Evolutionary conservation across 1,284 basidiomycete species (phyloP), one percentile per base, ranked within the genome.

Genomic region (Moesziomyces antarcticus): DNA sequence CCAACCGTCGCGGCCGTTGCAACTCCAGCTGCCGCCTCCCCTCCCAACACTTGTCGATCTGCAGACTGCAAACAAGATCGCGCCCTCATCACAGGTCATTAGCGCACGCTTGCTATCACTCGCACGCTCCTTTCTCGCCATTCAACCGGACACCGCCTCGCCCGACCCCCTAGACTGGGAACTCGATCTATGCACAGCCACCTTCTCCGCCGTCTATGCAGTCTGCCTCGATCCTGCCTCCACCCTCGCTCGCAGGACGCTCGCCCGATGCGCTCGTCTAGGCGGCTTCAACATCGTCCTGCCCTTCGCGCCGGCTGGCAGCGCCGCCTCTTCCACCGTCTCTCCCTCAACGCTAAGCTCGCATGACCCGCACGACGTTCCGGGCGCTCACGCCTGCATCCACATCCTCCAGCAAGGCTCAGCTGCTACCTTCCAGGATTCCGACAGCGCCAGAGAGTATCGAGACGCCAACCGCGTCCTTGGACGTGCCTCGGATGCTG

Each of bases 371-470:
- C 62, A 70, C 14, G 69, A 76, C 46, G 50, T 56, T 1, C 71
- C 77, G 10, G 71, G 73, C 9, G 80, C 81, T 11, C 65, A 79
- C 14, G 70, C 81, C 11, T 77, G 77, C 42, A 67, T 82, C 53
- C 73, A 80, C 40, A 56, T 82, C 24, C 62, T 82, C 21, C 75
- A 82, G 58, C 67, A 70, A 27, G 81, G 80, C 44, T 54, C 75
- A 3, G 46, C 63, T 16, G 59, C 65, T 22, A 75, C 73, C 7
- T 82, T 79, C 43, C 50, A 65, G 6, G 80, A 82, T 49, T 45
- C 72, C 1, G 73, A 59, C 2, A 74, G 67, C 33, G 80, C 81
- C 13, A 70, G 65, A 44, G 74, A 80, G 46, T 82, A 80, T 45
- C 67, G 78, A 8, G 64, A 75, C 6, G 81, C 81, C 11, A 79